phyloP scores from a whole-genome alignment of 2,329 filamentous ascomycete species.

The Boeremia lycopersici region DNA sequence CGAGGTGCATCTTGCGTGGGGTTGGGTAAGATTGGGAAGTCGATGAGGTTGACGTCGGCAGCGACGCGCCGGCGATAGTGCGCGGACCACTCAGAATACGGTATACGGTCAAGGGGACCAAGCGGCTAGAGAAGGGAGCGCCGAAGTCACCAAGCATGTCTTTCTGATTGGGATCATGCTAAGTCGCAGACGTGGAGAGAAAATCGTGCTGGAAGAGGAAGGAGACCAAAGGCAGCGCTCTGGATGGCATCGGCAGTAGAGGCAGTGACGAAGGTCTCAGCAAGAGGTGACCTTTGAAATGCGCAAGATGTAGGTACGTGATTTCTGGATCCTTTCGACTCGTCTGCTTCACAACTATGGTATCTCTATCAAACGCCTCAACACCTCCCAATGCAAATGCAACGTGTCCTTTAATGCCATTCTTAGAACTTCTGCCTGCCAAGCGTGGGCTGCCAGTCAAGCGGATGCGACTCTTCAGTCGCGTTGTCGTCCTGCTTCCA shows the following conservation, averaged over 20 bases:
- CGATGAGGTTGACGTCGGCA: slow-evolving; percentile 18
- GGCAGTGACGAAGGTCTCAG: too few relatives aligned
- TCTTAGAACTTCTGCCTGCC: slow-evolving; percentile 70
- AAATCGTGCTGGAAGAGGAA: too few relatives aligned
- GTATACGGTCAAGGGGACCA: not conserved
- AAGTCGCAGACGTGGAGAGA: too few relatives aligned
- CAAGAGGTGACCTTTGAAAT: not conserved
- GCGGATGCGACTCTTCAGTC: slow-evolving; percentile 86
- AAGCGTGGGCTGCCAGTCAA: slow-evolving; percentile 88
- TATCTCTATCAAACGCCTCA: slow-evolving; percentile 19
- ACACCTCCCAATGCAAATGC: slow-evolving; percentile 17
- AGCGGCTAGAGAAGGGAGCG: not conserved
- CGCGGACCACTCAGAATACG: not conserved
- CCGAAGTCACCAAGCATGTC: not conserved
- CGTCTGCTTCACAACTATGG: slow-evolving; percentile 5
- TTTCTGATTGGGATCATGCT: too few relatives aligned
- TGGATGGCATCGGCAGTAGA: too few relatives aligned
- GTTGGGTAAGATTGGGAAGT: slow-evolving; percentile 4
- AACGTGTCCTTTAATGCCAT: not conserved
- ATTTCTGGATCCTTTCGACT: not conserved
- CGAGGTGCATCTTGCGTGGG: slow-evolving; percentile 43
- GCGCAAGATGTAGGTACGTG: not conserved
- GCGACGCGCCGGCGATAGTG: slow-evolving; percentile 1
- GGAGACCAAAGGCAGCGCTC: too few relatives aligned
- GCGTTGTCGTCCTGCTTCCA: slow-evolving; percentile 95